Evolutionary conservation across 2,329 filamentous ascomycete species (phyloP), one percentile per base, ranked within the genome.

Genomic region (Aspergillus hortae): DNA sequence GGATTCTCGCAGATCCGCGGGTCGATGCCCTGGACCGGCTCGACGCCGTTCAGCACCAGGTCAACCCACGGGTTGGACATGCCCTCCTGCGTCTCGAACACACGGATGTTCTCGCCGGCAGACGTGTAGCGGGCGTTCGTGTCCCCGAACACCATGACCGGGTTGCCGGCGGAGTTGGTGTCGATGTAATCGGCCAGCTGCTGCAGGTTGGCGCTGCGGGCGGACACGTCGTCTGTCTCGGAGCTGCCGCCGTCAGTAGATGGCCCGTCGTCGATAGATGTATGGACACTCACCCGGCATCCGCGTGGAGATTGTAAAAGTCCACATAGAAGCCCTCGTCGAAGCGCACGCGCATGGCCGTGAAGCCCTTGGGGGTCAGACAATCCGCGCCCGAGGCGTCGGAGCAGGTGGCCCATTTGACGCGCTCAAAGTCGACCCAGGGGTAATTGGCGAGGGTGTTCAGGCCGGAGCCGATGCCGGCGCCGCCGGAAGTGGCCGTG

Each of bases 291-390:
- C 61, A 74, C 69, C 83, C 84, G 15, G 85, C 86, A 64, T 88
- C 85, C 1, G 84, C 72, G 64, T 88, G 85, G 6, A 88, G 61
- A 64, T 88, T 88, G 72, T 87, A 87, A 6, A 81, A 72, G 64
- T 88, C 85, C 21, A 85, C 67, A 54, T 80, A 85, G 6, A 82
- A 76, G 14, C 78, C 78, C 33, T 75, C 71, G 7, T 74, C 76
- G 12, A 86, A 58, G 17, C 74, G 68, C 38, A 80, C 67, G 11
- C 83, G 79, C 83, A 88, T 86, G 44, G 83, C 83, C 1, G 84
- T 87, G 66, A 87, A 87, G 12, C 85, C 85, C 67, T 88, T 88
- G 19, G 84, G 85, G 0, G 85, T 87, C 56, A 87, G 70, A 63
- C 85, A 88, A 65, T 88, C 85, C 1, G 66, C 61, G 0, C 76